Percentiles rank a stretch among this genome's conserved stretches.
These are phyloP conservation scores for Urostyla sp. DNA, from an alignment of 73 alveolate species.

Conservation along the genomic window DNA sequence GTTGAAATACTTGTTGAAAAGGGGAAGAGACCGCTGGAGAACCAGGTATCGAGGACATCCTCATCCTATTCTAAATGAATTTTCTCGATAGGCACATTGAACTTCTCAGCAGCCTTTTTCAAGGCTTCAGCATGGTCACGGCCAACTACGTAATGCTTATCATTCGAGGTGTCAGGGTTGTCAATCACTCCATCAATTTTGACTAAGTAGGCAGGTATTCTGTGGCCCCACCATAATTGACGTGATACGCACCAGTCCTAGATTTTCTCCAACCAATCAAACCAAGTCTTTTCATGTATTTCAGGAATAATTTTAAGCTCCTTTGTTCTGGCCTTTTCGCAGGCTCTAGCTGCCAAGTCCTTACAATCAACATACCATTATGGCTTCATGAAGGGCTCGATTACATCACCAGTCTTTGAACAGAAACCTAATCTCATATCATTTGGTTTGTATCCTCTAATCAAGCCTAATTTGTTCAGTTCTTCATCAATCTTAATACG, in stretches of 20 bases:
- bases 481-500: conserved; percentile 89
- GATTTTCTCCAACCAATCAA: conserved; percentile 90
- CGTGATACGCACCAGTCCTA: conserved; percentile 97
- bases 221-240: conserved; percentile 99
- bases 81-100: conserved; percentile 76
- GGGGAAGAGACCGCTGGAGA: conserved; percentile 98
- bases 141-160: conserved; percentile 93
- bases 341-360: conserved; percentile 85
- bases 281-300: conserved; percentile 89
- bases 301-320: conserved; percentile 89
- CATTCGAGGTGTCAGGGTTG: conserved; percentile 80
- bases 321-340: conserved; percentile 85
- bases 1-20: too few relatives aligned
- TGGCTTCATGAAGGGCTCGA: conserved; percentile 99
- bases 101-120: conserved; percentile 83
- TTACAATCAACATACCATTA: conserved; percentile 94
- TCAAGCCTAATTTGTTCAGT: conserved; percentile 82
- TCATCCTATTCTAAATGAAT: conserved; percentile 83
- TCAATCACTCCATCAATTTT: conserved; percentile 86
- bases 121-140: conserved; percentile 90
- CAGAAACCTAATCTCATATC: conserved; percentile 97
- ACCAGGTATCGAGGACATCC: conserved; percentile 99
- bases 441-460: conserved; percentile 93
- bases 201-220: conserved; percentile 97
- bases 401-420: conserved; percentile 96